Evolutionary conservation across 2,329 filamentous ascomycete genomes (phyloP), one percentile per base, ranked within the genome.

Genomic region (Penicillium concentricum): DNA sequence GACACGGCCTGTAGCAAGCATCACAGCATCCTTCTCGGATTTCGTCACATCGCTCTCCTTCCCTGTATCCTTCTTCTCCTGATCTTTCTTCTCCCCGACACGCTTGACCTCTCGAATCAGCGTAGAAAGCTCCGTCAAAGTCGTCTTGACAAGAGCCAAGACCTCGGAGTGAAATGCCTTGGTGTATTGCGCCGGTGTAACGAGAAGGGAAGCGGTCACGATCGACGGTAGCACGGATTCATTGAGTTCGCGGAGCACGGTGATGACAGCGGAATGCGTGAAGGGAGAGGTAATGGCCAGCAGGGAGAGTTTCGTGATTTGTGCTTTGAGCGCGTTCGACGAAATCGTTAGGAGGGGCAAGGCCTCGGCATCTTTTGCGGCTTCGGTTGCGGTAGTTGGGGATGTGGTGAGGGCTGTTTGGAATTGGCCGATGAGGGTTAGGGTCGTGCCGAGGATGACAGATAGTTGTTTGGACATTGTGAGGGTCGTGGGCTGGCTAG

Each of bases 201-300:
- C 88, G 34, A 87, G 76, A 60, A 92, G 82, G 2, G 87, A 84
- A 0, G 88, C 87, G 0, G 87, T 87, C 44, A 90, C 85, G 24
- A 95, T 79, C 3, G 85, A 89, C 0, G 90, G 89, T 0, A 96
- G 80, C n/a, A 90, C 85, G 0, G 86, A 86, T 13, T 84, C 81
- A 22, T 87, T 82, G n/a, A 96, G 81, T 56, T 92, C 86, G 34
- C 84, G 81, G 5, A 97, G 77, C 15, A 95, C 85, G 24, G 82
- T 86, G 10, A 76, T 77, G 34, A 96, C 81, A 5, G 91, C 92
- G 0, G 87, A 86, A 0, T 90, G 87, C 0, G 92, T 94, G 64
- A 96, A 95, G 0, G 93, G 92, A 18, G 90, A 84, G 68, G 90
- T 96, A 68, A 95, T 89, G 1, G 94, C 84, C 13, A 97, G 83